Evolutionary conservation across 2,329 filamentous ascomycete species (phyloP), one percentile per base, ranked within the genome.

Genomic region (Talaromyces sp.): DNA sequence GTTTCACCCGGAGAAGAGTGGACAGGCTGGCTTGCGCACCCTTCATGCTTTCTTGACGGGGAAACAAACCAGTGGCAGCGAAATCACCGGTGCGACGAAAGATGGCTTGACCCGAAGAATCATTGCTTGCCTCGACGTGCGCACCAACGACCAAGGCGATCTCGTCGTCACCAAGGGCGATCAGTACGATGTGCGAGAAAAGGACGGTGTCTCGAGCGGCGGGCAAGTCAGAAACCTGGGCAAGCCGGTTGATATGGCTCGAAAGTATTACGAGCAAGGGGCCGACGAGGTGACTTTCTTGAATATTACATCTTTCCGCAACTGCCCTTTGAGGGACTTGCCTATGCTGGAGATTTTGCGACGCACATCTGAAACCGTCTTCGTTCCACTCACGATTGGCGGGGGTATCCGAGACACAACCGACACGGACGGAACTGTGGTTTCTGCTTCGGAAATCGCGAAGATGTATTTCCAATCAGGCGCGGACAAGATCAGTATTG

Each of bases 161-260:
- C 82, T 99, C 10, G 95, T 99, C 0, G 95, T 99, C 42, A 99
- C 95, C 15, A 99, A 99, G 77, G 95, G 95, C 61, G 95, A 99
- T 77, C 93, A 98, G 76, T 99, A 99, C 79, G 95, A 99, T 71
- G 95, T 99, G 7, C 90, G 95, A 33, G 95, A 98, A 71, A 97
- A 97, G 77, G 81, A 81, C 25, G 81, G 79, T 15, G 81, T 81
- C 61, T 82, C 85, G 59, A 80, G 69, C 28, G 78, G 79, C 55
- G 81, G 84, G 22, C 75, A 84, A 67, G 93, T 99, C 39, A 88
- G 95, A 65, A 99, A 99, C 75, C 83, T 99, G 3, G 95, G 95
- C 66, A 99, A 99, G 77, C 95, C 95, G 1, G 93, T 99, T 55
- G 92, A 96, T 66, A 90, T 99, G 85, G 95, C 95, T 9, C 87